phyloP scores from a whole-genome alignment of 1,284 basidiomycete species.

The Ganoderma leucocontextum region DNA sequence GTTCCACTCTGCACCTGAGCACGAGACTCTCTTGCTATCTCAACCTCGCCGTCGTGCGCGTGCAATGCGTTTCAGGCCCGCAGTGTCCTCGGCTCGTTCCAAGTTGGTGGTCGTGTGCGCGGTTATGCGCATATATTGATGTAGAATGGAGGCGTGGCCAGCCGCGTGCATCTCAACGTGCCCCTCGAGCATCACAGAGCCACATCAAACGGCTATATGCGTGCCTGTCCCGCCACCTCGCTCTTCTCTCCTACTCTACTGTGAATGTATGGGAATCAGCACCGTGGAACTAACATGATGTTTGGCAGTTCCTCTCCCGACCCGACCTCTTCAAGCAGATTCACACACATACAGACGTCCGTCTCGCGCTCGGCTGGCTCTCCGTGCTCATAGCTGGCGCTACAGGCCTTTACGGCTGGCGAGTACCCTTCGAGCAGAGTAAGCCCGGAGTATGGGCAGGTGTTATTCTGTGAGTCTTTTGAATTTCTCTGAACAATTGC shows the following conservation, averaged over 20 bases:
- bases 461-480: conserved; percentile 68
- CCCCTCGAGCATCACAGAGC: background rate
- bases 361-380: conserved; percentile 84
- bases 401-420: conserved; percentile 86
- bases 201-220: background rate
- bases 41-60: background rate
- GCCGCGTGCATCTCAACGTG: conserved; percentile 6
- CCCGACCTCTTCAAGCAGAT: conserved; percentile 87
- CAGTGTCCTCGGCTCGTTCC: background rate
- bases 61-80: background rate
- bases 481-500: conserved; percentile 2
- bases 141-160: background rate
- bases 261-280: background rate
- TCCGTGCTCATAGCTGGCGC: conserved; percentile 81
- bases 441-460: conserved; percentile 84
- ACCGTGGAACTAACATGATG: background rate
- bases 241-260: background rate
- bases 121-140: background rate
- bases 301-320: conserved; percentile 74
- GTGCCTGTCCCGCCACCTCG: conserved; percentile 3
- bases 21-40: background rate
- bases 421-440: conserved; percentile 85
- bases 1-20: background rate
- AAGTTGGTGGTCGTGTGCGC: conserved; percentile 3
- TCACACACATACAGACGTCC: conserved; percentile 86